Percentiles rank a stretch among this genome's conserved stretches.
These are phyloP conservation scores for Nitzschia sp. DNA, from an alignment of 108 stramenopile species.

Conservation along the genomic window DNA sequence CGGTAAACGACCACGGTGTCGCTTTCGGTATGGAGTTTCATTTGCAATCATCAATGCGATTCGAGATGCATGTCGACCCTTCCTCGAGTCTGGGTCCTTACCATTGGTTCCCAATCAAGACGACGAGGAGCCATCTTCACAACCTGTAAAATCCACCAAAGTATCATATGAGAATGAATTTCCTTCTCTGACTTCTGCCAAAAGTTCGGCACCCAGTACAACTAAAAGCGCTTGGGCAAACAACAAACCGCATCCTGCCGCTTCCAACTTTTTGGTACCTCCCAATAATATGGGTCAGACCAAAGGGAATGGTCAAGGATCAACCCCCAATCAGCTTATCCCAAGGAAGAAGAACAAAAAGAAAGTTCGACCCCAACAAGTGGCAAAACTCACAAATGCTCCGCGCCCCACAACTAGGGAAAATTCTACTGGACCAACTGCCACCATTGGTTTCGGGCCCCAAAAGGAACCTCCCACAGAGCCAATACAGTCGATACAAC, in stretches of 20 bases:
- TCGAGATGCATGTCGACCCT: constrained; percentile 70
- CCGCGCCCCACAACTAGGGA: not conserved
- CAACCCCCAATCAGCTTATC: not conserved
- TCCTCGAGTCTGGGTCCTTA: constrained; percentile 27
- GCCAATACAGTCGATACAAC: no score
- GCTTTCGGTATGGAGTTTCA: constrained; percentile 49
- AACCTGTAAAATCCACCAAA: not conserved
- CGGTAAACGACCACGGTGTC: constrained; percentile 35
- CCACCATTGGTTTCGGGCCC: not conserved
- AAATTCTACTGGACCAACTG: no score
- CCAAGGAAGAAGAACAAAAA: constrained; percentile 31
- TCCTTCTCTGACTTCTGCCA: constrained; percentile 53
- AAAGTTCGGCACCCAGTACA: constrained; percentile 61
- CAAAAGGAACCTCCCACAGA: no score
- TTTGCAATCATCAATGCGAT: constrained; percentile 71
- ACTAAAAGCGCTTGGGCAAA: not conserved
- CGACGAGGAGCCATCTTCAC: not conserved
- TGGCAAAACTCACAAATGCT: not conserved
- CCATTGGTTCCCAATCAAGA: not conserved
- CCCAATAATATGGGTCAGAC: no score
- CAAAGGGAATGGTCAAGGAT: no score
- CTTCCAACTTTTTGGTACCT: not conserved
- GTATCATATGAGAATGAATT: not conserved
- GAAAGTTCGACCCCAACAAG: constrained; percentile 12
- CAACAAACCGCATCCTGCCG: not conserved